Evolutionary conservation across 1,139 yeast species (phyloP).

Genomic region (Casaregolazyma suthepensis): DNA sequence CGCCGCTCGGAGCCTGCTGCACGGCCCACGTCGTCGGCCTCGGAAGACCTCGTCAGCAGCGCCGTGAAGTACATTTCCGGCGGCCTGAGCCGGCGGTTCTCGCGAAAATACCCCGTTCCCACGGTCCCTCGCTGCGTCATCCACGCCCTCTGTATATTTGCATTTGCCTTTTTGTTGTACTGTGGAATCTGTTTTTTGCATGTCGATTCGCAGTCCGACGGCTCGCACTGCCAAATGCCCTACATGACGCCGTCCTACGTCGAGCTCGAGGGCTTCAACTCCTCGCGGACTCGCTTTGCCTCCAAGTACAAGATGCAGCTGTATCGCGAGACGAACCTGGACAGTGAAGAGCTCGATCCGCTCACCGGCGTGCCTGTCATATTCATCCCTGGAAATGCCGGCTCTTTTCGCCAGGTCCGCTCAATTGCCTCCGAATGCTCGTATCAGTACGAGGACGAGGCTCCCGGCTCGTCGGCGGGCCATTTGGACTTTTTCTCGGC

Average conservation of each 20-base stretch:
- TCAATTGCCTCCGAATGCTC: conserved; percentile 73
- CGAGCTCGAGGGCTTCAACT: conserved; percentile 60
- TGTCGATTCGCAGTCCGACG: conserved; percentile 13
- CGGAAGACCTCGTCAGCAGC: conserved; percentile 1
- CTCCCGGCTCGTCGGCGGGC: conserved; percentile 31
- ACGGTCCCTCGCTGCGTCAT: neutral
- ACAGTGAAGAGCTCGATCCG: conserved; percentile 33
- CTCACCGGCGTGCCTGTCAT: conserved; percentile 68
- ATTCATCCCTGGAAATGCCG: conserved; percentile 87
- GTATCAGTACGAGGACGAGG: conserved; percentile 37
- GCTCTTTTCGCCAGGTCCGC: conserved; percentile 72
- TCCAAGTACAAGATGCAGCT: conserved; percentile 69
- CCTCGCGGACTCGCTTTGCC: conserved; percentile 59
- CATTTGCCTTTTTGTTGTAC: conserved; percentile 7
- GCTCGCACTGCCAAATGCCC: conserved; percentile 23
- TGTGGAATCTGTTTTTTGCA: conserved; percentile 7
- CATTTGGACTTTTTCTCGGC: conserved; percentile 74
- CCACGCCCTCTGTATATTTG: conserved; percentile 5
- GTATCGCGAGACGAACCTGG: conserved; percentile 43
- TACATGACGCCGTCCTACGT: conserved; percentile 60
- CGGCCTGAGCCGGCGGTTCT: neutral
- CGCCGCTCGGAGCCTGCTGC: neutral
- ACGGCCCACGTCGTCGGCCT: neutral
- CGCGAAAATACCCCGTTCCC: neutral
- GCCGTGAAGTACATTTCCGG: neutral